A percentile compares a stretch with the other conserved stretches of the same genome.
Evolutionary conservation across 148 eudicot species (phyloP).

Genomic region (Rhododendron ferrugineum): DNA sequence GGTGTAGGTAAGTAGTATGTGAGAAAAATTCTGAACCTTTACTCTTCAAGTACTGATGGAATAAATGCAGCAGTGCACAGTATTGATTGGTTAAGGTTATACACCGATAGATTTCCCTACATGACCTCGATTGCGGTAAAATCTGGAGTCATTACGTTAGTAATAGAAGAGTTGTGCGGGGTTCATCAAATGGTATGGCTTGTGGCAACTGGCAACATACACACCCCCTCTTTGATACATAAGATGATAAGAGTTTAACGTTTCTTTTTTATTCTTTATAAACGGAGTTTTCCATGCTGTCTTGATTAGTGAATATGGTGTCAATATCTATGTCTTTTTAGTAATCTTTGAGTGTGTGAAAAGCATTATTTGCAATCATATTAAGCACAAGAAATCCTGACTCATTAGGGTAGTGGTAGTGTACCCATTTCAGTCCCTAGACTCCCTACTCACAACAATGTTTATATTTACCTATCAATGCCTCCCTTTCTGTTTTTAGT

Average conservation of each 20-base stretch:
- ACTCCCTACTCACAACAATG: not conserved
- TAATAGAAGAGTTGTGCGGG: not conserved
- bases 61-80: not conserved
- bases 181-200: not conserved
- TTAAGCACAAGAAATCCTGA: not conserved
- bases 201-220: not conserved
- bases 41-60: not conserved
- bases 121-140: not conserved
- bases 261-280: not conserved
- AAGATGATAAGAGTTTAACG: not conserved
- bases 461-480: not conserved
- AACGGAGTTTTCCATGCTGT: not conserved
- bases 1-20: slow-evolving; percentile 65
- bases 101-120: not conserved
- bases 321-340: not conserved
- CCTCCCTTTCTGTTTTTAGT: not conserved
- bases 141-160: not conserved
- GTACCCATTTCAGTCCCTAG: not conserved
- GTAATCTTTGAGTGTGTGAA: not conserved
- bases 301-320: not conserved
- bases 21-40: not conserved
- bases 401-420: not conserved
- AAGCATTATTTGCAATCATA: not conserved
- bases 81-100: not conserved
- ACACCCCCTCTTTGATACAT: not conserved